Evolutionary conservation across 805 yeast genomes (phyloP).

Genomic region (Ogataea minuta): DNA sequence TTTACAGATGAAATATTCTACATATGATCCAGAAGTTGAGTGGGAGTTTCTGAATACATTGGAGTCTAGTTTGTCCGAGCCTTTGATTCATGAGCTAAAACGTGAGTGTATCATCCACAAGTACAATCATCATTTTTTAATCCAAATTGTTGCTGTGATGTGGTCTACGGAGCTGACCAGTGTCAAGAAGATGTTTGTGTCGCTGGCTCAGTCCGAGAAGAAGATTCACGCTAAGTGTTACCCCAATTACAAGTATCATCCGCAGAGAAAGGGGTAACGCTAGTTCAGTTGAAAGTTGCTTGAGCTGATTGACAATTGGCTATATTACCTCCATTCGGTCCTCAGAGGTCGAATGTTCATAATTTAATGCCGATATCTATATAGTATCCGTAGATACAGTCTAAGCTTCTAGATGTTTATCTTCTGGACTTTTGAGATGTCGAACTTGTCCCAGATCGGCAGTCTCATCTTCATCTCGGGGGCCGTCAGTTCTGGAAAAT

Average conservation of each 20-base stretch:
- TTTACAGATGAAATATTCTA: constrained; percentile 17
- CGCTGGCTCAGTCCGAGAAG: constrained; percentile 41
- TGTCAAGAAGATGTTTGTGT: constrained; percentile 38
- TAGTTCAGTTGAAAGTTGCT: background rate
- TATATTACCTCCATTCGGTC: background rate
- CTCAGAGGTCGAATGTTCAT: background rate
- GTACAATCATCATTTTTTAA: constrained; percentile 41
- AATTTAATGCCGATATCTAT: constrained; percentile 1
- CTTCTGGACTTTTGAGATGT: constrained; percentile 11
- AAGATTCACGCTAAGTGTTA: constrained; percentile 39
- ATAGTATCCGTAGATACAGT: background rate
- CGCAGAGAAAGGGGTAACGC: constrained; percentile 30
- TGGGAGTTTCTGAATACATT: constrained; percentile 14
- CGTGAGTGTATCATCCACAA: constrained; percentile 23
- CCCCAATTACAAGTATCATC: constrained; percentile 45
- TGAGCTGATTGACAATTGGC: background rate
- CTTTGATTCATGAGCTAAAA: constrained; percentile 11
- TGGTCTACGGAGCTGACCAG: constrained; percentile 43
- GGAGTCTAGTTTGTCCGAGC: constrained; percentile 10
- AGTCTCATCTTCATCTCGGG: constrained; percentile 18
- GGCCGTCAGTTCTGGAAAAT: constrained; percentile 37
- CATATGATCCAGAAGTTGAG: constrained; percentile 20
- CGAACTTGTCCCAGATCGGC: constrained; percentile 24
- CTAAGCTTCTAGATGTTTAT: constrained; percentile 6
- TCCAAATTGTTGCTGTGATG: constrained; percentile 42